phyloP scores from a whole-genome alignment of 306 rosid species.

The Cicer judaicum region DNA sequence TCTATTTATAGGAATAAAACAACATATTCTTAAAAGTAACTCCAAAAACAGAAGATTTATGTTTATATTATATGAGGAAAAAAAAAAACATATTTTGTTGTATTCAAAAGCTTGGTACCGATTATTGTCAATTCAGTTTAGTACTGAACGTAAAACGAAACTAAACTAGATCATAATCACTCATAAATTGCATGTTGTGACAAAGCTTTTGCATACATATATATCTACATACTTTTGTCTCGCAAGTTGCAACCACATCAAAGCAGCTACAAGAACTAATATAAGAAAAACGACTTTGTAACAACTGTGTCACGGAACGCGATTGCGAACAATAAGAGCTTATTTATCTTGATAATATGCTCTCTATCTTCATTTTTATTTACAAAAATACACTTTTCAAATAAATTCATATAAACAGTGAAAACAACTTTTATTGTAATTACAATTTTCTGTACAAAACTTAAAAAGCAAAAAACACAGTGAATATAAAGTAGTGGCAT shows the following conservation, averaged over 20 bases:
- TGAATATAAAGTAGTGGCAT: background rate
- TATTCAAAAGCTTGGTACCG: too few species aligned
- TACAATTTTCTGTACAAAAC: background rate
- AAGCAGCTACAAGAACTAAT: conserved; percentile 22
- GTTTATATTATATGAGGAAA: too few species aligned
- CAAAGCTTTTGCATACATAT: conserved; percentile 25
- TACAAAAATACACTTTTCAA: background rate
- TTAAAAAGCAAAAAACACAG: background rate
- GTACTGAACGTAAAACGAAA: too few species aligned
- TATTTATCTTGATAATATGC: too few species aligned
- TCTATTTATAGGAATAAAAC: too few species aligned
- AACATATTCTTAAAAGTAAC: too few species aligned
- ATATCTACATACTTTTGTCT: conserved; percentile 36
- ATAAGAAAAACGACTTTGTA: background rate
- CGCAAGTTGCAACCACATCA: conserved; percentile 29
- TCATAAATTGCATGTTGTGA: too few species aligned
- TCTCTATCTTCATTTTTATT: background rate
- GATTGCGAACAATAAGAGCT: background rate
- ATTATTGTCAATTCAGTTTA: too few species aligned
- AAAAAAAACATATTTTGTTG: too few species aligned
- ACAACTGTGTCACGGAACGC: background rate
- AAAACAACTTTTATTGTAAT: background rate
- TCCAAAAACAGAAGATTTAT: too few species aligned
- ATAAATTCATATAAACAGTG: background rate
- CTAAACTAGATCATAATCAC: too few species aligned